Base-by-base conservation (phyloP, 441 rosid genomes). In the Melastoma candidum region DNA sequence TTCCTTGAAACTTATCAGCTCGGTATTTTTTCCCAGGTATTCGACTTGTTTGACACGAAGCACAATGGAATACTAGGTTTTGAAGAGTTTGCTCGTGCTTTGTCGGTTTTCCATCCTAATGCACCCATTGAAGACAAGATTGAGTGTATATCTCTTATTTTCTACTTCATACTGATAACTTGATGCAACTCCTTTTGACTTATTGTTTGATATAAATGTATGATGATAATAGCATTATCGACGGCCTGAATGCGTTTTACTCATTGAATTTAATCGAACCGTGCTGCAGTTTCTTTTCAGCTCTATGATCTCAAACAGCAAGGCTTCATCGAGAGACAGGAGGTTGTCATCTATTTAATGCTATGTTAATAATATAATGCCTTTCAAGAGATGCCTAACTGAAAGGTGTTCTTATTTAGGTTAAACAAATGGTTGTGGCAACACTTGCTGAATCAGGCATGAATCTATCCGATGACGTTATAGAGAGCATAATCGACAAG, bases 41-140 rank as follows among this genome's bases (percentile, higher is more conserved):
- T 92, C 57, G 96, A 88, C 73, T 72, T 92, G 77, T 88, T 90
- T 61, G 96, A 90, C 71, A 83, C 90, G 59, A 92, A 85, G 62
- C 98, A 92, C 69, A 87, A 87, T 75, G 96, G 98, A 56, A 85
- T 92, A 58, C 77, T 92, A 26, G 98, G 95, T 49, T 92, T 92
- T 47, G 98, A 92, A 72, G 98, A 92, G 74, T 92, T 92, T 75
- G 95, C 96, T 7, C 95, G 86, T 58, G 95, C 96, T 47, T 87
- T 90, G 44, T 90, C 97, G 1, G 96, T 90, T 49, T 90, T 90
- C 66, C 97, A 90, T 72, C 97, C 96, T 58, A 90, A 81, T 57
- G 95, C 98, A 1, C 88, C 95, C 56, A 76, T 83, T 59, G 98
- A 88, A 2, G 96, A 88, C 59, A 84, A 87, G 70, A 84, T 87